These are phyloP conservation scores for Pythium coloratum DNA, from an alignment of 352 stramenopile genomes.

Conservation along the genomic window DNA sequence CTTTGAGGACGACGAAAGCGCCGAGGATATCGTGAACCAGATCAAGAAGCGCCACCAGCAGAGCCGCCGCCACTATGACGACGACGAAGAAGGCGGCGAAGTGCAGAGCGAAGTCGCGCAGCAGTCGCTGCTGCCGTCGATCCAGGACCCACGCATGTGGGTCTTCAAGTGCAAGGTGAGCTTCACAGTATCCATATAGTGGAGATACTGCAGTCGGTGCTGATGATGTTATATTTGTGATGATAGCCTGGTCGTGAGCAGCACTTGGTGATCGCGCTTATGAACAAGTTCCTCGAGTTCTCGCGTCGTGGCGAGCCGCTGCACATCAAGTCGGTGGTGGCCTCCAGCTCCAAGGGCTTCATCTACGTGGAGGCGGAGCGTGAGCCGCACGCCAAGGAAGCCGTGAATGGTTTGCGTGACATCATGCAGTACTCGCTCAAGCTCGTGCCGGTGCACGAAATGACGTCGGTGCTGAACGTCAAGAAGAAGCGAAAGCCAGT, in stretches of 20 bases:
- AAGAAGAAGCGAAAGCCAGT: constrained; percentile 85
- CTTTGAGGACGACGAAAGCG: constrained; percentile 79
- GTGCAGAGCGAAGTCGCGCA: constrained; percentile 87
- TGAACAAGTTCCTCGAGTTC: constrained; percentile 91
- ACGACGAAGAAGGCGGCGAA: constrained; percentile 81
- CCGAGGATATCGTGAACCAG: constrained; percentile 83
- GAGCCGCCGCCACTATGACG: constrained; percentile 81
- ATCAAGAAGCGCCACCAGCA: constrained; percentile 90
- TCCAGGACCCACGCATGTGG: constrained; percentile 89
- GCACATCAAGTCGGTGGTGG: constrained; percentile 85
- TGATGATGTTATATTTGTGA: constrained; percentile 8
- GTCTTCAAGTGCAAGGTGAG: constrained; percentile 89
- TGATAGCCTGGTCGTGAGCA: constrained; percentile 74
- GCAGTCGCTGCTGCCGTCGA: constrained; percentile 85
- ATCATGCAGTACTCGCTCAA: constrained; percentile 90
- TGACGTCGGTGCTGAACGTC: constrained; percentile 88
- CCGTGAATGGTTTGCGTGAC: constrained; percentile 80
- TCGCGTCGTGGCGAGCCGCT: constrained; percentile 78
- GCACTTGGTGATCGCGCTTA: constrained; percentile 83
- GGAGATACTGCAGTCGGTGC: neutral
- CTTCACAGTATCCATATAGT: neutral
- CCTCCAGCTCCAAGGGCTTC: constrained; percentile 87
- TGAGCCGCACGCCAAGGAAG: constrained; percentile 84
- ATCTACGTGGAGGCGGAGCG: constrained; percentile 89
- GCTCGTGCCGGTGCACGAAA: constrained; percentile 87